Evolutionary conservation across 1,284 basidiomycete genomes (phyloP), one percentile per base, ranked within the genome.

Genomic region (Cryptococcus amylolentus): DNA sequence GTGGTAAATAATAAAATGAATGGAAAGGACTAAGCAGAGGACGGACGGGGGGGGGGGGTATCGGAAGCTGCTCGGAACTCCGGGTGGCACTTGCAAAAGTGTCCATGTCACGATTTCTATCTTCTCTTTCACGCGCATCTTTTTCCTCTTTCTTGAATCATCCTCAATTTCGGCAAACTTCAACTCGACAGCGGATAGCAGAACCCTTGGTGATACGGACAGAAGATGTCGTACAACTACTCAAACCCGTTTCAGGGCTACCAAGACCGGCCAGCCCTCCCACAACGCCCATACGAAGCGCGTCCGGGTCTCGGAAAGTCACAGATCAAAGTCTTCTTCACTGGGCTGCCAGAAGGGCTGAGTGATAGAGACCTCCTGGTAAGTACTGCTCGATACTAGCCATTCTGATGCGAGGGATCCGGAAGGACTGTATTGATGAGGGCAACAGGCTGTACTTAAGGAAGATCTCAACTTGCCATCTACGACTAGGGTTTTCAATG

Each of bases 81-180:
- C 31, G 31, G 31, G 31, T 35, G 31, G 7, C 31, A 35, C 10
- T 35, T 10, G 31, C 31, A 35, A 35, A 23, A 42, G 52, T 46
- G 27, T 55, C 55, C 60, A 65, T 65, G 41, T 42, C 41, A 42
- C 20, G 41, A 10, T 23, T 42, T n/a, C 41, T 42, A 42, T n/a
- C 20, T 23, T 23, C 44, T 48, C 27, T 26, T 27, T 26, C 46
- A n/a, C 6, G 14, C 18, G n/a, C 26, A 18, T 48, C 31, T 37
- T 48, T n/a, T 26, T 16, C 46, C n/a, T 48, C n/a, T 13, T 28
- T 31, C 28, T 7, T 18, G 2, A 48, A n/a, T 27, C 27, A 28
- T 28, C 20, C 31, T 28, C 26, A 13, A 18, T 31, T 23, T 23
- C 23, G 46, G 2, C 31, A 13, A n/a, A 16, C 26, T 23, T 46